Evolutionary conservation across 164 flowering plant species (phyloP).

Genomic region (Amborella trichopoda): DNA sequence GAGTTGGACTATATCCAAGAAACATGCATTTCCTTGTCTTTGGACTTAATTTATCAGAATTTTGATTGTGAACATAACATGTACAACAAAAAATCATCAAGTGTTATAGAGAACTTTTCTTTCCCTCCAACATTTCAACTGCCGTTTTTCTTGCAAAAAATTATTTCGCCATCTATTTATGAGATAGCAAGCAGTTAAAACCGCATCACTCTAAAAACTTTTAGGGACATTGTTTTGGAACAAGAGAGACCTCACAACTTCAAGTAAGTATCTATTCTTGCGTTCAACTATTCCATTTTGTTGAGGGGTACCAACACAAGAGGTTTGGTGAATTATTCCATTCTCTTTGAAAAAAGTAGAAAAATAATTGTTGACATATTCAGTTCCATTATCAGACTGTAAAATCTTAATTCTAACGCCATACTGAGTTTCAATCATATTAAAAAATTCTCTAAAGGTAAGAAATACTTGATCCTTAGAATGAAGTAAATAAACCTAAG

Average conservation of each 20-base stretch:
- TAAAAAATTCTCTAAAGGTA: neutral
- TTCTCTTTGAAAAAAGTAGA: neutral
- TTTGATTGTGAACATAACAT: no score
- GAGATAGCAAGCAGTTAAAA: neutral
- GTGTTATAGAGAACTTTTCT: no score
- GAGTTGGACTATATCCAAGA: no score
- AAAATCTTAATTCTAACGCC: neutral
- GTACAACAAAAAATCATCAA: no score
- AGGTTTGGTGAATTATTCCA: neutral
- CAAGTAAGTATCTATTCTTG: conserved; percentile 1
- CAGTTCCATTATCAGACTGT: neutral
- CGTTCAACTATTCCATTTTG: conserved; percentile 1
- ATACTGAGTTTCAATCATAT: neutral
- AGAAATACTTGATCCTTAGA: neutral
- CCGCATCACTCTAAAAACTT: conserved; percentile 1
- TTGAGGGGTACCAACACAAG: neutral
- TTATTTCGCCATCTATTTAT: no score
- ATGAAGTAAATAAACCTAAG: neutral
- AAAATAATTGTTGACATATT: neutral
- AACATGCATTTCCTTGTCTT: no score
- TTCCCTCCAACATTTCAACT: no score
- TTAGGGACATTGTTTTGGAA: neutral
- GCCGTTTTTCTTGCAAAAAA: no score
- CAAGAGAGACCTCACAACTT: neutral
- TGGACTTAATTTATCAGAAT: no score